Evolutionary conservation across 495 filamentous ascomycete species (phyloP), one percentile per base, ranked within the genome.

Genomic region (Daldinia caldariorum): DNA sequence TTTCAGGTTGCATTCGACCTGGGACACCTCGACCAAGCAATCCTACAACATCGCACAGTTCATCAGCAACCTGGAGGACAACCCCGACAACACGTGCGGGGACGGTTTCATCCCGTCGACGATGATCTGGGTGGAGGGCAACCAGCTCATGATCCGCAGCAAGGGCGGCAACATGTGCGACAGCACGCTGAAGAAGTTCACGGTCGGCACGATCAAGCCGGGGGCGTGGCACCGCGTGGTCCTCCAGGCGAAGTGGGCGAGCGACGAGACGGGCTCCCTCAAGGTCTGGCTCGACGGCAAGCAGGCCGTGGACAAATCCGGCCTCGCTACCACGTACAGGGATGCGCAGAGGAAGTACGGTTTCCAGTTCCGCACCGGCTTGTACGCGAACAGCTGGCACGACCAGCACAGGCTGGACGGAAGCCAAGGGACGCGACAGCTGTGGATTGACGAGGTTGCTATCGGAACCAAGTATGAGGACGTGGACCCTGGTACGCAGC

Each of bases 341-440:
- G 82, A 84, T 63, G 66, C 72, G 57, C 71, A 72, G 31, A 72
- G 71, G 37, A 70, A 64, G 38, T 70, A 60, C 47, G 67, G 67
- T 1, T 86, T 86, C 71, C 79, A 86, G 74, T 87, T 84, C 77
- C 77, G 82, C 1, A 80, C 83, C 50, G 85, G 83, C 6, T 73
- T 86, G 29, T 87, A 86, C 71, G 85, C 85, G 0, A 87, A 86
- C 64, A 79, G 80, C n/a, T 87, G 85, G 85, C 78, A 86, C 62
- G 77, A 85, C 31, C 67, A 69, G 43, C 69, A 77, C 62, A 74
- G 26, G 26, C 26, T 77, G 67, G 67, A 76, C 58, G 84, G 84
- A 0, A 79, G 64, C 6, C 84, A 86, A 76, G 75, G 79, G 0
- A 83, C 82, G 9, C 70, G 83, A 2, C 79, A 83, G 63, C 70